Percentiles rank a stretch among this genome's conserved stretches.
These are phyloP conservation scores for Heterobasidion parviporum DNA, from an alignment of 1,284 basidiomycete species.

Conservation along the genomic window DNA sequence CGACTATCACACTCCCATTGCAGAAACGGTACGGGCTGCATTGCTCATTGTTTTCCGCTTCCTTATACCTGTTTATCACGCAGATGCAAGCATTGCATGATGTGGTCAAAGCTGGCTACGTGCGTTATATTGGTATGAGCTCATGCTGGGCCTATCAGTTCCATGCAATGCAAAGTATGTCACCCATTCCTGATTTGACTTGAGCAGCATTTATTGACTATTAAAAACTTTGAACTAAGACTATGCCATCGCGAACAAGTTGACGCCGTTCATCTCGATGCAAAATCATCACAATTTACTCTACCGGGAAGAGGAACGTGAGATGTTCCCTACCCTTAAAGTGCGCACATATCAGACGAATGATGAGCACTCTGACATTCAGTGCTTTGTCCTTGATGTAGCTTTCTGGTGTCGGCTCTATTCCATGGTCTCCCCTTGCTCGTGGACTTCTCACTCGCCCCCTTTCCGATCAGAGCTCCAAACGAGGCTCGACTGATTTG, in stretches of 20 bases:
- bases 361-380: background rate
- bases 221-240: background rate
- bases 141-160: constrained; percentile 15
- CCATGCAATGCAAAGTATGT: constrained; percentile 22
- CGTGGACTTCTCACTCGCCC: background rate
- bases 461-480: background rate
- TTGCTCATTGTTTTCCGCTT: too few species aligned
- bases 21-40: constrained; percentile 24
- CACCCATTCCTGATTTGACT: constrained; percentile 7
- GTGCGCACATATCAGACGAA: background rate
- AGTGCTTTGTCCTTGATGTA: background rate
- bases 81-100: constrained; percentile 9
- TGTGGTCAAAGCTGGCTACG: constrained; percentile 7
- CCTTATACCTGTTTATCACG: background rate
- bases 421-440: constrained; percentile 2
- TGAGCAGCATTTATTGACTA: background rate
- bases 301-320: constrained; percentile 9
- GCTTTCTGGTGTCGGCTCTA: constrained; percentile 1
- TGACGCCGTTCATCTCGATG: constrained; percentile 9
- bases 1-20: constrained; percentile 24
- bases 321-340: constrained; percentile 8
- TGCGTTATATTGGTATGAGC: constrained; percentile 9
- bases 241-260: constrained; percentile 6
- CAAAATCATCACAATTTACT: constrained; percentile 8
- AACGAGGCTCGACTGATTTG: constrained; percentile 5